phyloP scores from a whole-genome alignment of 352 stramenopile species.

The Phytophthora podocarpi region DNA sequence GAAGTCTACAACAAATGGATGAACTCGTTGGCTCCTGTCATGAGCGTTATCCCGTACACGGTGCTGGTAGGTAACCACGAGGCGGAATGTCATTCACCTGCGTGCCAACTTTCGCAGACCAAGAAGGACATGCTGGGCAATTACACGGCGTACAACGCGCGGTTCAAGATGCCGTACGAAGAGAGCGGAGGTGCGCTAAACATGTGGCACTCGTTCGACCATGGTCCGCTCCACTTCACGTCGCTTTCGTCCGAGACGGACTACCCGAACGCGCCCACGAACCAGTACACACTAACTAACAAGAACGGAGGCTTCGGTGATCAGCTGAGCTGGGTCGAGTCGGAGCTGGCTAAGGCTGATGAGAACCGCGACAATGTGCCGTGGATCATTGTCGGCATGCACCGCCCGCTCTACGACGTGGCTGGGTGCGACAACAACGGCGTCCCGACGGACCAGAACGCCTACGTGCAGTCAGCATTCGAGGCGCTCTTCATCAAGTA shows the following conservation, averaged over 20 bases:
- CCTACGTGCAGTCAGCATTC: slow-evolving; percentile 63
- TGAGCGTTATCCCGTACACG: slow-evolving; percentile 82
- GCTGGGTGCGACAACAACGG: slow-evolving; percentile 16
- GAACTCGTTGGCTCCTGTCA: slow-evolving; percentile 58
- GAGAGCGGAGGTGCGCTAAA: slow-evolving; percentile 66
- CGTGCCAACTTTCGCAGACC: slow-evolving; percentile 49
- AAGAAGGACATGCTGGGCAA: slow-evolving; percentile 71
- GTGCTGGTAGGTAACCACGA: slow-evolving; percentile 88
- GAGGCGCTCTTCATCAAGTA: slow-evolving; percentile 88
- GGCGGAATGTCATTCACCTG: slow-evolving; percentile 81
- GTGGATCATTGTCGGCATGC: slow-evolving; percentile 79
- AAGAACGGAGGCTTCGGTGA: slow-evolving; percentile 55
- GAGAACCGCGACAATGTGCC: slow-evolving; percentile 52
- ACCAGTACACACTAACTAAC: slow-evolving; percentile 33
- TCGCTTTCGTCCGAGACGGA: slow-evolving; percentile 86
- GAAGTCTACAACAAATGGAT: slow-evolving; percentile 89
- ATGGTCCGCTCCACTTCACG: slow-evolving; percentile 84
- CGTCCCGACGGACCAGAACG: slow-evolving; percentile 21
- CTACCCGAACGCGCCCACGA: slow-evolving; percentile 42
- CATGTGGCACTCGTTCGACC: slow-evolving; percentile 92
- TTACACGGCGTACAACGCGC: slow-evolving; percentile 85
- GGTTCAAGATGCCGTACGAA: slow-evolving; percentile 86
- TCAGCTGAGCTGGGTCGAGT: slow-evolving; percentile 54
- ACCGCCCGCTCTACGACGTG: slow-evolving; percentile 75
- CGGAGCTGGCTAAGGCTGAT: slow-evolving; percentile 60